Evolutionary conservation across 139 green algal genomes (phyloP).

Genomic region (Pseudopediastrum boryanum): DNA sequence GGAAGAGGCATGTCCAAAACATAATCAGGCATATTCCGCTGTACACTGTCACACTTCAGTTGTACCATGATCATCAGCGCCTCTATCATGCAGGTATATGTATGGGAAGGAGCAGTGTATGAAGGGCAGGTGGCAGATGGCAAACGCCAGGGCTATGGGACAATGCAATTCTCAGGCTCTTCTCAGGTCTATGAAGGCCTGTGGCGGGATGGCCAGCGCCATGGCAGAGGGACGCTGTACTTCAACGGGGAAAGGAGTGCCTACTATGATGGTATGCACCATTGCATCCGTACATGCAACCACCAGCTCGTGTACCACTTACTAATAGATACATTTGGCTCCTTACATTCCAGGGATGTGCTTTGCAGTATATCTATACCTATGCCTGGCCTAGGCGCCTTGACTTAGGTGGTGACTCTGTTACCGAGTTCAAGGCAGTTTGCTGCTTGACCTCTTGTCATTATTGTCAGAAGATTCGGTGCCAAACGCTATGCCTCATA

Average conservation of each 20-base stretch:
- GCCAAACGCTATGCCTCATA: too few species aligned
- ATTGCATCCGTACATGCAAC: too few species aligned
- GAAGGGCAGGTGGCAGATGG: constrained; percentile 55
- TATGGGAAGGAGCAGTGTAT: constrained; percentile 54
- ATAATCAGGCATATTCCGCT: neutral
- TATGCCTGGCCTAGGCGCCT: too few species aligned
- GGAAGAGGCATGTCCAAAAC: neutral
- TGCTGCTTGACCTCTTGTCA: too few species aligned
- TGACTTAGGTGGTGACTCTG: too few species aligned
- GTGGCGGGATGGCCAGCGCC: constrained; percentile 59
- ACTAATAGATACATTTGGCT: too few species aligned
- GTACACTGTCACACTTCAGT: neutral
- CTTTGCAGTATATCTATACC: too few species aligned
- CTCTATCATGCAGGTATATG: constrained; percentile 47
- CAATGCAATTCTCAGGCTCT: constrained; percentile 46
- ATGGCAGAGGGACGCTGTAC: constrained; percentile 64
- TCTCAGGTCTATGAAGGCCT: constrained; percentile 59
- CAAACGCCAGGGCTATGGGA: constrained; percentile 54
- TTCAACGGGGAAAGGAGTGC: constrained; percentile 43
- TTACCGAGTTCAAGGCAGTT: too few species aligned
- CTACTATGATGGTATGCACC: constrained; percentile 57
- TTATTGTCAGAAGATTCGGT: too few species aligned
- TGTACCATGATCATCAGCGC: neutral
- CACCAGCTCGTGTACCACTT: too few species aligned
- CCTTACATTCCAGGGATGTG: too few species aligned